These are phyloP conservation scores for Scenedesmus sp. DNA, from an alignment of 163 green algal genomes.

Conservation along the genomic window DNA sequence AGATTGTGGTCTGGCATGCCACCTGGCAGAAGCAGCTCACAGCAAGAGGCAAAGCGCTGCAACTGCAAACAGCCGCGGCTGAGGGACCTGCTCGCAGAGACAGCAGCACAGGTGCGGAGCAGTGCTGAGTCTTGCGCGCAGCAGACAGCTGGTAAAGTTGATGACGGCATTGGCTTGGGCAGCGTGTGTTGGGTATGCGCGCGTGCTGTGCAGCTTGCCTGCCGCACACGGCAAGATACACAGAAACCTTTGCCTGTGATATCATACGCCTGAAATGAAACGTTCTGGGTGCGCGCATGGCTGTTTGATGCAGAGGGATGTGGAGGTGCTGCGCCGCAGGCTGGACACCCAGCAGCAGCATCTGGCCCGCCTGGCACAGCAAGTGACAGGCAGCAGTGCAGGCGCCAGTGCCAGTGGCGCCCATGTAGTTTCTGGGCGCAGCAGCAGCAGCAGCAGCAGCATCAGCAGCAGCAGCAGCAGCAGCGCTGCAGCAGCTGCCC, in stretches of 20 bases:
- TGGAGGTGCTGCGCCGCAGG: constrained; percentile 12
- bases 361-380: constrained; percentile 27
- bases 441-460: background rate
- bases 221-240: too few species aligned
- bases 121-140: background rate
- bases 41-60: too few species aligned
- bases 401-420: background rate
- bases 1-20: background rate
- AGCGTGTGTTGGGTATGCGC: background rate
- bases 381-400: background rate
- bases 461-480: too few species aligned
- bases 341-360: constrained; percentile 38
- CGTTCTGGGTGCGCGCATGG: background rate
- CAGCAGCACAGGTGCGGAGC: constrained; percentile 35
- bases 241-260: too few species aligned
- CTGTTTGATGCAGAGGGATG: constrained; percentile 1
- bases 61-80: too few species aligned
- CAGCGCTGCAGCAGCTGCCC: background rate
- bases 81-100: constrained; percentile 17
- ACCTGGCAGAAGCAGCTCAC: background rate
- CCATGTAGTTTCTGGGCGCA: background rate
- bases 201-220: too few species aligned
- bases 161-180: too few species aligned
- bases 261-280: too few species aligned
- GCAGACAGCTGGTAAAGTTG: too few species aligned